Conservation (phyloP, 805 yeast species). For the Sporopachydermia quercuum region DNA sequence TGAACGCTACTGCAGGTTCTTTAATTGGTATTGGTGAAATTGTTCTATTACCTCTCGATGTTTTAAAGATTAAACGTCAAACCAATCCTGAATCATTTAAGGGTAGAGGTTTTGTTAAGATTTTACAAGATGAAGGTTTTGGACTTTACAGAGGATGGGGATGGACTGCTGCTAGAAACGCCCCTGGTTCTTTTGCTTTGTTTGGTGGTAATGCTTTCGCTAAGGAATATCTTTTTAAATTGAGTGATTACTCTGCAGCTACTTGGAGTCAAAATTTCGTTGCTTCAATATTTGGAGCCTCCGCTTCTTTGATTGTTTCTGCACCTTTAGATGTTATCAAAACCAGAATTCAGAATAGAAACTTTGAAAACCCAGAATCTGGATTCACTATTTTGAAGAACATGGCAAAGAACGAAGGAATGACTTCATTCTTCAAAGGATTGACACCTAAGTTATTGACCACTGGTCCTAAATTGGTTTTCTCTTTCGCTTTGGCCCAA, state of each 20-base stretch:
- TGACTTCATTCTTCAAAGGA: constrained; percentile 87
- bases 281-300: constrained; percentile 92
- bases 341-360: constrained; percentile 94
- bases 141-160: constrained; percentile 98
- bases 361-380: constrained; percentile 88
- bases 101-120: constrained; percentile 90
- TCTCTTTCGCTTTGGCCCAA: constrained; percentile 96
- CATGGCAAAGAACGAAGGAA: constrained; percentile 84
- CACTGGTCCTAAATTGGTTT: constrained; percentile 95
- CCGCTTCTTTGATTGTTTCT: constrained; percentile 88
- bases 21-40: constrained; percentile 96
- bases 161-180: constrained; percentile 99
- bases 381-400: constrained; percentile 88
- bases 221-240: constrained; percentile 83
- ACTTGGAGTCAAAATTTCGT: constrained; percentile 92
- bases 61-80: constrained; percentile 94
- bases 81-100: constrained; percentile 99
- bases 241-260: constrained; percentile 77
- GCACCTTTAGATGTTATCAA: constrained; percentile 98
- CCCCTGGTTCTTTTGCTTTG: constrained; percentile 95
- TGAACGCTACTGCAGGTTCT: constrained; percentile 97
- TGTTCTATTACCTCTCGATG: constrained; percentile 88
- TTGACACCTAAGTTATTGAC: constrained; percentile 91
- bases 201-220: constrained; percentile 99
- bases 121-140: constrained; percentile 80